Percentiles rank a stretch among this genome's conserved stretches.
Evolutionary conservation across 1,139 yeast species (phyloP).

Genomic region (Debaryomyces fabryi): DNA sequence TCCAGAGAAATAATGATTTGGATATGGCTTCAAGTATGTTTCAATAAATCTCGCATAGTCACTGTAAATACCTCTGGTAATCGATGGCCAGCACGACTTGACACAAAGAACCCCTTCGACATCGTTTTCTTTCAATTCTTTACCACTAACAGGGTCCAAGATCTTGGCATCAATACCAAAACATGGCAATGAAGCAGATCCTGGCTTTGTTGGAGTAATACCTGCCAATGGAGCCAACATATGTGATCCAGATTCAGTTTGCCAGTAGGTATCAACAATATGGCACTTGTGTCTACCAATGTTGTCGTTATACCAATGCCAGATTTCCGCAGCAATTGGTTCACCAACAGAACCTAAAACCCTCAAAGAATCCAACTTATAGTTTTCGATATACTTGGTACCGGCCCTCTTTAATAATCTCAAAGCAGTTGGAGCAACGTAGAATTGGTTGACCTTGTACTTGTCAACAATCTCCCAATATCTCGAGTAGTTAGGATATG

Average conservation of each 20-base stretch:
- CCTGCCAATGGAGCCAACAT: conserved; percentile 73
- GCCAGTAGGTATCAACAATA: conserved; percentile 83
- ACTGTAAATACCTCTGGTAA: conserved; percentile 74
- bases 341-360: conserved; percentile 88
- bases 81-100: conserved; percentile 77
- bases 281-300: conserved; percentile 78
- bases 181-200: conserved; percentile 78
- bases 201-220: conserved; percentile 76
- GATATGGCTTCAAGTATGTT: conserved; percentile 71
- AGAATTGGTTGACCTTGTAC: conserved; percentile 78
- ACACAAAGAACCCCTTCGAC: conserved; percentile 79
- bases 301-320: conserved; percentile 88
- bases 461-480: conserved; percentile 83
- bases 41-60: conserved; percentile 70
- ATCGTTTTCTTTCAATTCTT: conserved; percentile 60
- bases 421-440: conserved; percentile 89
- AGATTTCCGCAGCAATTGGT: conserved; percentile 89
- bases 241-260: conserved; percentile 80
- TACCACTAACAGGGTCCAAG: conserved; percentile 72
- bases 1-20: conserved; percentile 73
- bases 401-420: conserved; percentile 86
- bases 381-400: conserved; percentile 61
- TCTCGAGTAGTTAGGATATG: conserved; percentile 77
- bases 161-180: conserved; percentile 72
- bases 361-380: conserved; percentile 66